Evolutionary conservation across 768 basidiomycete genomes (phyloP), one percentile per base, ranked within the genome.

Genomic region (Leccinum aurantiacum): DNA sequence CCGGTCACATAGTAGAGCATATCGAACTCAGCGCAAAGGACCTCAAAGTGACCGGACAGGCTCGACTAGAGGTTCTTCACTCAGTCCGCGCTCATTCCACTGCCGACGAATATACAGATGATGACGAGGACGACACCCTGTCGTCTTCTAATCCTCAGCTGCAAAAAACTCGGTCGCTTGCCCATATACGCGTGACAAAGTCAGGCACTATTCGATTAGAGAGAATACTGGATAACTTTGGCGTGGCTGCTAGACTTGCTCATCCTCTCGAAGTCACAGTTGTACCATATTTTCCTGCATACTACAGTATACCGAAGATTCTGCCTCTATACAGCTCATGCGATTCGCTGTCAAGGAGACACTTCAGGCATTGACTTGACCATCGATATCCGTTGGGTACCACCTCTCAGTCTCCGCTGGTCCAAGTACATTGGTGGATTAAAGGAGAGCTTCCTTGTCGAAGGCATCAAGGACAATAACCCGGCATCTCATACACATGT

Each of bases 181-280:
- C 82, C 11, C 87, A 93, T 68, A 83, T 97, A 57, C 83, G 84
- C 35, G 71, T 95, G 19, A 78, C 80, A 24, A 86, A 83, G 65
- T 89, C 94, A 1, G 93, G 93, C 1, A 81, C 82, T 17, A 70
- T 97, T 52, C 85, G 85, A 11, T 79, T 98, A n/a, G 89, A 90
- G 61, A 82, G 84, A 47, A 86, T 94, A 14, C 69, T 84, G n/a
- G 94, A 95, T 70, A 73, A 80, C 13, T 84, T 85, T 2, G 83
- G 22, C 22, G 22, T 22, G 22, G 22, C 22, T 22, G 22, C 22
- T 22, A 22, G 22, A 22, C 22, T 22, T 22, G 22, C 22, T 22
- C 22, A 22, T 22, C 22, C 22, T 22, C 22, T 22, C 22, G 22
- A 22, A 22, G 22, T 22, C 22, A 22, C 22, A 22, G 22, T 22